Percentiles rank a stretch among this genome's conserved stretches.
Evolutionary conservation across 768 basidiomycete species (phyloP).

Genomic region (Pisolithus orientalis): DNA sequence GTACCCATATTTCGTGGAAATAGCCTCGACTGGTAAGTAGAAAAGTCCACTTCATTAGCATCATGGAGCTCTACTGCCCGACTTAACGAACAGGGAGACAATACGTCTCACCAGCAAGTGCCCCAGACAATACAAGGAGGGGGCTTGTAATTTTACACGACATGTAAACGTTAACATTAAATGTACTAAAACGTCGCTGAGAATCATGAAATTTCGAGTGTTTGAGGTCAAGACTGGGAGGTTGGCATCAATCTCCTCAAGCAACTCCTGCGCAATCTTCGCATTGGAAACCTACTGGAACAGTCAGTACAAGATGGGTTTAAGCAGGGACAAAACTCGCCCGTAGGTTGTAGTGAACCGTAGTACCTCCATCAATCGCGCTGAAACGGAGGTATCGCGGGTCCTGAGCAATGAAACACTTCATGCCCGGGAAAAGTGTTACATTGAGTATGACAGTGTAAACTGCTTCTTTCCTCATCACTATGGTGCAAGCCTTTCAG

Average conservation of each 20-base stretch:
- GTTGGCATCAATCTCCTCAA: slow-evolving; percentile 46
- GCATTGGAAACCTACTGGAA: slow-evolving; percentile 51
- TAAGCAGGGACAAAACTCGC: slow-evolving; percentile 33
- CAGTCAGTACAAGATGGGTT: slow-evolving; percentile 1
- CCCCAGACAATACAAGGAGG: slow-evolving; percentile 22
- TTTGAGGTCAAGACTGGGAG: slow-evolving; percentile 28
- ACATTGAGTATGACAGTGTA: slow-evolving; percentile 69
- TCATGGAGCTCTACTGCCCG: too few species aligned
- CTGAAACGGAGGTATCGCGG: slow-evolving; percentile 76
- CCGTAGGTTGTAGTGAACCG: slow-evolving; percentile 71
- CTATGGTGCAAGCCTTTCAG: slow-evolving; percentile 28
- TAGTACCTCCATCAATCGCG: slow-evolving; percentile 53
- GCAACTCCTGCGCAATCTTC: slow-evolving; percentile 64
- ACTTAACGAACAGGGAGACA: too few species aligned
- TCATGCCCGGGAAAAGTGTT: slow-evolving; percentile 74
- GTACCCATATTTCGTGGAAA: too few species aligned
- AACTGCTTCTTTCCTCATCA: slow-evolving; percentile 85
- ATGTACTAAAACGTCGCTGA: slow-evolving; percentile 6
- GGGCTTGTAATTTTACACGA: slow-evolving; percentile 23
- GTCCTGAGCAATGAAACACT: slow-evolving; percentile 64
- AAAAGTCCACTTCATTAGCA: too few species aligned
- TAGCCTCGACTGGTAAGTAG: too few species aligned
- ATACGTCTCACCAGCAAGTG: too few species aligned
- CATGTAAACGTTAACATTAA: slow-evolving; percentile 18
- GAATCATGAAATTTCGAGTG: not conserved